Base-by-base conservation (phyloP, 768 basidiomycete genomes). In the Mrakia gelida region DNA sequence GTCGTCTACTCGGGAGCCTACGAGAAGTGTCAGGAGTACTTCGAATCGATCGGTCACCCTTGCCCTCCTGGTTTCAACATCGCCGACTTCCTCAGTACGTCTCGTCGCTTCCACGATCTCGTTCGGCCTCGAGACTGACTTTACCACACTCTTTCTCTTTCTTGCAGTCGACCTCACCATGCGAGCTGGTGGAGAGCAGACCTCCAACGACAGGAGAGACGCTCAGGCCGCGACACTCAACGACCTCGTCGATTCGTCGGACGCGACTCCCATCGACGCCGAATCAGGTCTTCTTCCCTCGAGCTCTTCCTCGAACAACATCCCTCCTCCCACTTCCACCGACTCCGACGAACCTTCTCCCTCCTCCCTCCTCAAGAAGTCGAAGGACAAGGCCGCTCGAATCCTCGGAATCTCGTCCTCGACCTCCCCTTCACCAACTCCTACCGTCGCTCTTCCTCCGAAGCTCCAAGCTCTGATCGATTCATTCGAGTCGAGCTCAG, bases 51-150 rank as follows among this genome's bases (percentile, higher is more conserved):
- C 71, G 95, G 92, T 0, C 88, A 90, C 77, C 89, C 90, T 0
- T 99, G 97, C 82, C 97, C 97, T 8, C 86, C 90, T 15, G 97
- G 96, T 0, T 98, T 95, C 84, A 99, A 99, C 83, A 92, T 98
- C 80, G 97, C 96, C 0, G 97, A 99, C 85, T 98, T 90, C 85
- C 86, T 98, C 76, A 98, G 95, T 95, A 83, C 75, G 92, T 88
- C 61, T 56, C n/a, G 13, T 7, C 41, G 65, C 28, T 45, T 5
- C 11, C 18, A 41, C 30, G 56, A 11, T 16, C 30, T 30, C 26
- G 21, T 75, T 16, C 38, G 30, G 11, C 38, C 18, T 41, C 6
- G 23, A 52, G 10, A 9, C 54, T n/a, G 54, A 54, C 59, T 1
- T 1, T 13, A 6, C 28, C 6, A 0, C n/a, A 9, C 32, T 21